Evolutionary conservation across 148 eudicot genomes (phyloP).

Genomic region (Arbutus unedo): DNA sequence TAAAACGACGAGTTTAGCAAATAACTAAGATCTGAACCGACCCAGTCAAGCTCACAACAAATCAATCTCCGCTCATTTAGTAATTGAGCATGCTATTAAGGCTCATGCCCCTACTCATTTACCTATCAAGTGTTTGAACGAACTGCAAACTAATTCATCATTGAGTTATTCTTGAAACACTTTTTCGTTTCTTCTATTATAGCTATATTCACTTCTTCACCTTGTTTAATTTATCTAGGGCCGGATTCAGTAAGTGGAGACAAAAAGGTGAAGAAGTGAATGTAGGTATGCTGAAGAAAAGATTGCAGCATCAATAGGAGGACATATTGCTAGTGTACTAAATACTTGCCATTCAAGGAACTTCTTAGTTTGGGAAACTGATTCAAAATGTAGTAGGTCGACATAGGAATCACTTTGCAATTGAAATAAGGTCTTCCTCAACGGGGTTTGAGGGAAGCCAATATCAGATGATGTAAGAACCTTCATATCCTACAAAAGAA

Average conservation of each 20-base stretch:
- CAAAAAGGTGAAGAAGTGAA: background rate
- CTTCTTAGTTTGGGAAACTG: background rate
- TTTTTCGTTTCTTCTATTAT: background rate
- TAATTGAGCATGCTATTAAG: background rate
- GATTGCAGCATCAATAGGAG: background rate
- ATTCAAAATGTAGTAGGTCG: background rate
- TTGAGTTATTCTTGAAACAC: background rate
- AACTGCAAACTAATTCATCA: background rate
- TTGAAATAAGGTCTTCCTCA: background rate
- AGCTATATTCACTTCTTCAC: background rate
- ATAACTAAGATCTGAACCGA: background rate
- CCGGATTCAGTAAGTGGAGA: background rate
- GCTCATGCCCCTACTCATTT: background rate
- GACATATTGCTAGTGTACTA: background rate
- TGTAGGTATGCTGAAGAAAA: background rate
- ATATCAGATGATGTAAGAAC: background rate
- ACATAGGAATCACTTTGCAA: background rate
- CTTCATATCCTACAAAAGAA: background rate
- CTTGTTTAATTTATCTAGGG: background rate
- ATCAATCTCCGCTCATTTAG: background rate
- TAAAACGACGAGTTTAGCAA: background rate
- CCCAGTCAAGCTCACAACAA: background rate
- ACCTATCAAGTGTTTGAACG: background rate
- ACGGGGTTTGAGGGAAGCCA: background rate
- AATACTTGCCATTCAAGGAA: background rate